Evolutionary conservation across 495 filamentous ascomycete genomes (phyloP).

Genomic region (Neurospora sublineolata): DNA sequence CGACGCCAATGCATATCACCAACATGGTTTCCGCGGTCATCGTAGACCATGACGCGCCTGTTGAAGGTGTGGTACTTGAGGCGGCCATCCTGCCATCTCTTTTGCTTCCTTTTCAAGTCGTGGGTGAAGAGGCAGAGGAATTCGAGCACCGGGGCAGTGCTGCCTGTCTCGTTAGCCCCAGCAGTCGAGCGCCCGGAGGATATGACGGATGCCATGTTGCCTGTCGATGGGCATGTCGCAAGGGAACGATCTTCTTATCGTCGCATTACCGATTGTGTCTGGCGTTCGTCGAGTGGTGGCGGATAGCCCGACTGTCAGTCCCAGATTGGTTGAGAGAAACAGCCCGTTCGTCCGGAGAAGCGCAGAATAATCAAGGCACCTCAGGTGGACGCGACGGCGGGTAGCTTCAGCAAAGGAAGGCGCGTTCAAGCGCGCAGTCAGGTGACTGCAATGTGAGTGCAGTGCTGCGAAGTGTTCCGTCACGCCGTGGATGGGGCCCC

Average conservation of each 20-base stretch:
- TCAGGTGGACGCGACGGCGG: neutral
- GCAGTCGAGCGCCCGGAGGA: slow-evolving; percentile 7
- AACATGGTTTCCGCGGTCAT: slow-evolving; percentile 64
- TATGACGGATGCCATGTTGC: slow-evolving; percentile 10
- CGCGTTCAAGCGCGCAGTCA: neutral
- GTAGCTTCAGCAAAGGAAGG: neutral
- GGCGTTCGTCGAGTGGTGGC: slow-evolving; percentile 1
- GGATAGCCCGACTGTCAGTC: neutral
- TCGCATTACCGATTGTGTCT: neutral
- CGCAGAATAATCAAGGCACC: neutral
- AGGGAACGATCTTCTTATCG: neutral
- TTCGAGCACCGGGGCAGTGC: slow-evolving; percentile 57
- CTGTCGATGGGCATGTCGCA: slow-evolving; percentile 1
- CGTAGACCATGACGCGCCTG: slow-evolving; percentile 82
- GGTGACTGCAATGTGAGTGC: neutral
- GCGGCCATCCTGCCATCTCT: slow-evolving; percentile 87
- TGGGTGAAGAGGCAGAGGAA: slow-evolving; percentile 77
- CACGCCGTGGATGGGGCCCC: neutral
- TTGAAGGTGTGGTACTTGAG: slow-evolving; percentile 86
- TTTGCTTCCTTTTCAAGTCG: slow-evolving; percentile 74
- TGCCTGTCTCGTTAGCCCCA: neutral
- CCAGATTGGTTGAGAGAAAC: neutral
- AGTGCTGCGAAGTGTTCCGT: neutral
- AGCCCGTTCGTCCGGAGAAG: neutral
- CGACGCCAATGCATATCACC: slow-evolving; percentile 78